Evolutionary conservation across 495 filamentous ascomycete species (phyloP).

Genomic region (Trichocladium antarcticum): DNA sequence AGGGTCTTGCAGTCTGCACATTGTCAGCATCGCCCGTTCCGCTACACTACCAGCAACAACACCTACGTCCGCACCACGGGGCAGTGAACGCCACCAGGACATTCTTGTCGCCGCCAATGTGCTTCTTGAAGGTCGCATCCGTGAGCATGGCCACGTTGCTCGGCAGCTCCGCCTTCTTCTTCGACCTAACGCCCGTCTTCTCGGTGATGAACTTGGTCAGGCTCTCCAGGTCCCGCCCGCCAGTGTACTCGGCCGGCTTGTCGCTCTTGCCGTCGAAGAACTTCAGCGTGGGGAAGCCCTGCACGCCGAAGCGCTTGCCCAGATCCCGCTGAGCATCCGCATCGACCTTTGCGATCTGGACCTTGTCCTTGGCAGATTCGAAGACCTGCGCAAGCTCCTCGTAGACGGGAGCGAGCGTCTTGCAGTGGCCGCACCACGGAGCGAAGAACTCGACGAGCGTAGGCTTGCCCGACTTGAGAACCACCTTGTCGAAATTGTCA

Average conservation of each 20-base stretch:
- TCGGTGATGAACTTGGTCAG: constrained; percentile 69
- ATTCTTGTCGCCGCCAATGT: constrained; percentile 74
- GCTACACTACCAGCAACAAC: constrained; percentile 1
- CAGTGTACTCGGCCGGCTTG: constrained; percentile 72
- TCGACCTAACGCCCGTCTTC: constrained; percentile 75
- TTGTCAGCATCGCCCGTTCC: constrained; percentile 17
- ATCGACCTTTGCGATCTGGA: constrained; percentile 90
- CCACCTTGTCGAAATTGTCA: constrained; percentile 77
- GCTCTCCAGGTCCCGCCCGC: constrained; percentile 80
- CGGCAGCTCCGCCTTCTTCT: constrained; percentile 52
- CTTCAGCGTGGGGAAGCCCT: constrained; percentile 94
- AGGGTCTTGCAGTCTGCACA: constrained; percentile 85
- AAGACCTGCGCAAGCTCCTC: constrained; percentile 78
- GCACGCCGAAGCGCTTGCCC: constrained; percentile 73
- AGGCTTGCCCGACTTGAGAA: constrained; percentile 85
- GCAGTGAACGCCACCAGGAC: constrained; percentile 94
- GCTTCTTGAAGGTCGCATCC: constrained; percentile 63
- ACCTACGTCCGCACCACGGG: constrained; percentile 94
- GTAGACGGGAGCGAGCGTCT: constrained; percentile 86
- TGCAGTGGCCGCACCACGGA: constrained; percentile 98
- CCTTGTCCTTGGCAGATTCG: constrained; percentile 64
- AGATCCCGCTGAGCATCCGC: constrained; percentile 78
- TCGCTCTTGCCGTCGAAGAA: constrained; percentile 97
- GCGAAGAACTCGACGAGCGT: constrained; percentile 98
- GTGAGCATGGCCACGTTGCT: constrained; percentile 72